phyloP scores from a whole-genome alignment of 1,284 basidiomycete genomes.

The Microbotryum intermedium region DNA sequence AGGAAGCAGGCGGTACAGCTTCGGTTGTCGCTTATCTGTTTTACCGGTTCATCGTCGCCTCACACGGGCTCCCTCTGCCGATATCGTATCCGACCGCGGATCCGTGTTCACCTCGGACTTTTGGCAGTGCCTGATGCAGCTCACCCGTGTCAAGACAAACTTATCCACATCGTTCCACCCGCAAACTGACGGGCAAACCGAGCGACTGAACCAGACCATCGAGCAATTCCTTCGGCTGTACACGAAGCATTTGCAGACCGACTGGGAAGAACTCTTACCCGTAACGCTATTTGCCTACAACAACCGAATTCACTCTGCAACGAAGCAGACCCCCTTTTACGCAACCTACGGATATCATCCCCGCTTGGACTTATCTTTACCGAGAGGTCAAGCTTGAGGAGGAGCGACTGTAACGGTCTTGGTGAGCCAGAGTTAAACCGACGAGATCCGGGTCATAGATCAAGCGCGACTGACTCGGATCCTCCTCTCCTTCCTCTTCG shows the following conservation, averaged over 20 bases:
- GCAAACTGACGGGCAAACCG: constrained; percentile 45
- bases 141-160: constrained; percentile 34
- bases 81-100: constrained; percentile 37
- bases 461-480: too few relatives aligned
- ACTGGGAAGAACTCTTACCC: constrained; percentile 45
- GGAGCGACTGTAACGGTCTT: too few relatives aligned
- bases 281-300: constrained; percentile 48
- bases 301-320: constrained; percentile 41
- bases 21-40: too few relatives aligned
- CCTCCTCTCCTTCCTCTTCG: too few relatives aligned
- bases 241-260: constrained; percentile 41
- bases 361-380: constrained; percentile 29
- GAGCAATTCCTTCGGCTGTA: constrained; percentile 43
- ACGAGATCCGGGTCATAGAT: too few relatives aligned
- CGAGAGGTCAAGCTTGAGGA: too few relatives aligned
- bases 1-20: too few relatives aligned
- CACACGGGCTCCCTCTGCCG: too few relatives aligned
- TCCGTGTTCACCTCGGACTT: constrained; percentile 39
- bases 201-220: constrained; percentile 44
- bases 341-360: constrained; percentile 18
- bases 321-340: constrained; percentile 29
- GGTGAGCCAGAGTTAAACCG: too few relatives aligned
- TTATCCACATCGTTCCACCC: constrained; percentile 42
- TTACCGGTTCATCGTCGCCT: too few relatives aligned
- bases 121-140: constrained; percentile 28